phyloP scores from a whole-genome alignment of 441 rosid genomes.

The Manihot esculenta region DNA sequence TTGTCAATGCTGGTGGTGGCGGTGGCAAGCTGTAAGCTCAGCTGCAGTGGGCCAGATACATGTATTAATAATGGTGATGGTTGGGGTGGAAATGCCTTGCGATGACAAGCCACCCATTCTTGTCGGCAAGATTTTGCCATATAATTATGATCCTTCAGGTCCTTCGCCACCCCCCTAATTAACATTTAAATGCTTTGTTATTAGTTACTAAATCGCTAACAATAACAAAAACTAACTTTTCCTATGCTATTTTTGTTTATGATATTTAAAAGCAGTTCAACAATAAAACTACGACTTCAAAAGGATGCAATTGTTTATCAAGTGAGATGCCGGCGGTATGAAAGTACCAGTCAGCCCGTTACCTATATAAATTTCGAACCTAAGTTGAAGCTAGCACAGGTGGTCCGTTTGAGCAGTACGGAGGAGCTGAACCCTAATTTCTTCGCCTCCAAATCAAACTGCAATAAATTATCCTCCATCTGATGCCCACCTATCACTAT shows the following conservation, averaged over 20 bases:
- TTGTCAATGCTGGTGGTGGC: background rate
- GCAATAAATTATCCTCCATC: conserved; percentile 33
- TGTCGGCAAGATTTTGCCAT: conserved; percentile 2
- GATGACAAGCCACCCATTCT: background rate
- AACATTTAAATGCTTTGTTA: too few species aligned
- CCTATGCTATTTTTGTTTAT: too few species aligned
- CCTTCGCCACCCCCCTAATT: background rate
- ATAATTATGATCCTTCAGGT: background rate
- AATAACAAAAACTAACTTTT: too few species aligned
- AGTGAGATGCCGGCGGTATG: too few species aligned
- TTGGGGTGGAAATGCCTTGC: too few species aligned
- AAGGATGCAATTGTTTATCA: too few species aligned
- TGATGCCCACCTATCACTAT: conserved; percentile 66
- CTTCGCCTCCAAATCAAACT: conserved; percentile 14
- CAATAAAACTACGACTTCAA: too few species aligned
- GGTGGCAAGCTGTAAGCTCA: background rate
- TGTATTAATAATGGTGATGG: too few species aligned
- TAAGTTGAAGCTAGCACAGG: conserved; percentile 5
- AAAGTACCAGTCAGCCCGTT: too few species aligned
- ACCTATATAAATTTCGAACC: background rate
- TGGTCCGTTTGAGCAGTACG: conserved; percentile 14
- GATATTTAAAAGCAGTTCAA: too few species aligned
- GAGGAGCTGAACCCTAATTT: conserved; percentile 24
- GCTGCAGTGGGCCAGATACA: too few species aligned
- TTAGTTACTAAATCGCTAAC: too few species aligned